Conservation (phyloP, 441 rosid species). For the Erodium moschatum region DNA sequence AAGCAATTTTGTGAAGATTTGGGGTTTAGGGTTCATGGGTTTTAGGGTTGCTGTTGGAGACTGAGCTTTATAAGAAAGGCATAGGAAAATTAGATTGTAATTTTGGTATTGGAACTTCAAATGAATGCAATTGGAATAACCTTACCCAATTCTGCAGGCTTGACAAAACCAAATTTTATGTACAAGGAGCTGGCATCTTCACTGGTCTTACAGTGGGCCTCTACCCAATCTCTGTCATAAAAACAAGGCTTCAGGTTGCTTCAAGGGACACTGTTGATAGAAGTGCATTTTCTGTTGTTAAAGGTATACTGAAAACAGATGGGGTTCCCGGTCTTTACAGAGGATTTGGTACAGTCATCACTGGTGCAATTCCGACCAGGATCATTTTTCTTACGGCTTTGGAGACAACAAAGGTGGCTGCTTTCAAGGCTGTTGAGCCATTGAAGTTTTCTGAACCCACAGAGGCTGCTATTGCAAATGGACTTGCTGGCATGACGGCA, state of each 20-base stretch:
- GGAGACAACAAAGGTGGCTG: conserved; percentile 76
- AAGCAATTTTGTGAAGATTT: neutral
- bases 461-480: conserved; percentile 86
- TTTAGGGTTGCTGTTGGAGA: neutral
- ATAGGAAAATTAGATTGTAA: neutral
- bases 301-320: conserved; percentile 60
- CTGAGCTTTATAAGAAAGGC: neutral
- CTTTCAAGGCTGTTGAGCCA: conserved; percentile 67
- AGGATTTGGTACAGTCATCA: conserved; percentile 89
- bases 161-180: conserved; percentile 80
- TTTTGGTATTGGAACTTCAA: neutral
- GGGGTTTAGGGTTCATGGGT: neutral
- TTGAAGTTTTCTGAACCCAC: conserved; percentile 61
- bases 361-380: conserved; percentile 90
- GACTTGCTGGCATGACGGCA: conserved; percentile 84
- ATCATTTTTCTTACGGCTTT: conserved; percentile 73
- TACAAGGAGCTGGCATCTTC: conserved; percentile 89
- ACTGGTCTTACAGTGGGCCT: conserved; percentile 84
- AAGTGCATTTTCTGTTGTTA: conserved; percentile 57
- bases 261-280: conserved; percentile 66
- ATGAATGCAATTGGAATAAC: neutral
- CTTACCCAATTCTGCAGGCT: conserved; percentile 44
- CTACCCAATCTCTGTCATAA: conserved; percentile 78
- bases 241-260: conserved; percentile 93
- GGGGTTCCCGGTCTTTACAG: conserved; percentile 88